These are phyloP conservation scores for Borealophlyctis nickersoniae DNA, from an alignment of 192 early-diverging fungal species.

Conservation along the genomic window DNA sequence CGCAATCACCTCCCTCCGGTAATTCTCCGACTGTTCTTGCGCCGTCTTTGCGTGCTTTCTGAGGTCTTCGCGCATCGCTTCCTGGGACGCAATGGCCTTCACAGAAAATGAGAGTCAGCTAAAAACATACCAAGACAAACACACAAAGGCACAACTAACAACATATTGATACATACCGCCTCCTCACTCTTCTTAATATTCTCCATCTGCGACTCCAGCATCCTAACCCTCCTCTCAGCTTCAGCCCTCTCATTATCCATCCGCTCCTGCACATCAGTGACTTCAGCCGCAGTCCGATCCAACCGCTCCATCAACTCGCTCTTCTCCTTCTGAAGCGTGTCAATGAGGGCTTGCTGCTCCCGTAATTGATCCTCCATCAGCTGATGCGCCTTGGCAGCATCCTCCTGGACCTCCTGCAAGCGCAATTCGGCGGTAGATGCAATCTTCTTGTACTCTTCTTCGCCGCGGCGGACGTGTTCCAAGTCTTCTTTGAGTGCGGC, in stretches of 20 bases:
- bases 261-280: constrained; percentile 46
- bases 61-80: constrained; percentile 45
- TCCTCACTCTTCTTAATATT: constrained; percentile 25
- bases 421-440: constrained; percentile 59
- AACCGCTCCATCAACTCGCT: constrained; percentile 25
- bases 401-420: constrained; percentile 59
- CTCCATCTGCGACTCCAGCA: constrained; percentile 21
- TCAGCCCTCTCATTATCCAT: constrained; percentile 39
- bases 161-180: constrained; percentile 12
- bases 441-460: constrained; percentile 57
- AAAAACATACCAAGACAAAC: too few species aligned
- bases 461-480: constrained; percentile 42
- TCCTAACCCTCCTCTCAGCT: constrained; percentile 29
- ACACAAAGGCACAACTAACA: too few species aligned
- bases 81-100: constrained; percentile 28
- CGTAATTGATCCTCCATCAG: constrained; percentile 37
- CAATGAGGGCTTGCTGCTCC: constrained; percentile 2
- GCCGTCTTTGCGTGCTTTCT: constrained; percentile 45
- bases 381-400: constrained; percentile 42
- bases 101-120: too few species aligned
- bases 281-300: constrained; percentile 19
- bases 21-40: constrained; percentile 60
- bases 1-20: constrained; percentile 63
- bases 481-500: constrained; percentile 54
- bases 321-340: constrained; percentile 13